Percentiles rank a stretch among this genome's conserved stretches.
These are phyloP conservation scores for Macrolepiota fuliginosa DNA, from an alignment of 768 basidiomycete species.

Conservation along the genomic window DNA sequence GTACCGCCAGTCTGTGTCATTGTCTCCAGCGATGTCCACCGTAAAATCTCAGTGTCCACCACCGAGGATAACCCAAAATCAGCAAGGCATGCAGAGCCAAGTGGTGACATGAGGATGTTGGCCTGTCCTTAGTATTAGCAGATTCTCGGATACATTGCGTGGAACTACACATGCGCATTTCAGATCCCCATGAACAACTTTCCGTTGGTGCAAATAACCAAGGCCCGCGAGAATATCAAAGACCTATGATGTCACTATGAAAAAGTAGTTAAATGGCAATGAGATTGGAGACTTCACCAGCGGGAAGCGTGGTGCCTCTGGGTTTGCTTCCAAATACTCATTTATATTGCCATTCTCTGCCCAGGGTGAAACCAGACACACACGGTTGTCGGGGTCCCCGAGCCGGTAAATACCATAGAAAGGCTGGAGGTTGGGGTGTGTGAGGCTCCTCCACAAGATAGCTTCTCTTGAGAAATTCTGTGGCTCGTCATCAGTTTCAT, in stretches of 20 bases:
- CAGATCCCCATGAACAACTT: slow-evolving; percentile 21
- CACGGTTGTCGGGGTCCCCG: neutral
- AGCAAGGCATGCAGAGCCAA: slow-evolving; percentile 18
- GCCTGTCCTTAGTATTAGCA: no score
- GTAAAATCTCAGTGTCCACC: slow-evolving; percentile 14
- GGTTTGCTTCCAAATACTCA: slow-evolving; percentile 7
- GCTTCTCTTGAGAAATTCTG: slow-evolving; percentile 6
- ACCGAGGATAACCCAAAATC: slow-evolving; percentile 18
- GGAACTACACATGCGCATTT: slow-evolving; percentile 15
- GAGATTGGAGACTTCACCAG: no score
- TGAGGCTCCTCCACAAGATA: slow-evolving; percentile 8
- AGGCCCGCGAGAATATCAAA: slow-evolving; percentile 14
- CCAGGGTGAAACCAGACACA: slow-evolving; percentile 13
- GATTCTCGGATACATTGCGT: no score
- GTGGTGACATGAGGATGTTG: slow-evolving; percentile 22
- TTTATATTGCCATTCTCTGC: slow-evolving; percentile 5
- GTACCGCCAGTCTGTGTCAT: no score
- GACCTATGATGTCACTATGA: no score
- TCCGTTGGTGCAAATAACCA: slow-evolving; percentile 12
- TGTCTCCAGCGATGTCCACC: slow-evolving; percentile 17
- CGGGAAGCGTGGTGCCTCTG: neutral
- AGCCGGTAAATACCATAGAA: slow-evolving; percentile 11
- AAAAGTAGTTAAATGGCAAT: no score
- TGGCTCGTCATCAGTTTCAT: neutral
- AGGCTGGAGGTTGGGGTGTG: slow-evolving; percentile 8